phyloP scores from a whole-genome alignment of 306 rosid genomes.

The Vigna angularis region DNA sequence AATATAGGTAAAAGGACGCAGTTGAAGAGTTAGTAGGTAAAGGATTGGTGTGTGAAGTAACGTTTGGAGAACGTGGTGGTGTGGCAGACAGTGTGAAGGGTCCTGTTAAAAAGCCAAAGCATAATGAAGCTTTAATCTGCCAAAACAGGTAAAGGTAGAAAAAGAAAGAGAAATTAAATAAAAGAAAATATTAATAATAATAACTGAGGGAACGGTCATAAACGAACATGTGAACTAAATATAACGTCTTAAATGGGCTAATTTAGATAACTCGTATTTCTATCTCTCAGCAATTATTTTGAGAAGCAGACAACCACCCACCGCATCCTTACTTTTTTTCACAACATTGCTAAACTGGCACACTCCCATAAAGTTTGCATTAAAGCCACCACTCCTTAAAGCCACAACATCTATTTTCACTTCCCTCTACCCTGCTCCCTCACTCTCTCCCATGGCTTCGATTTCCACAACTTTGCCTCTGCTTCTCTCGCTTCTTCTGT shows the following conservation, averaged over 20 bases:
- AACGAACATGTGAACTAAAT: conserved; percentile 50
- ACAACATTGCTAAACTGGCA: conserved; percentile 19
- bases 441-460: conserved; percentile 30
- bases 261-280: not conserved
- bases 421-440: not conserved
- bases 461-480: not conserved
- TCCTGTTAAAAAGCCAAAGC: not conserved
- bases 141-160: not conserved
- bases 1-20: not conserved
- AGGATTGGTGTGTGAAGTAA: conserved; percentile 38
- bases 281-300: conserved; percentile 53
- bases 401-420: not conserved
- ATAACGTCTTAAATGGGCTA: not conserved
- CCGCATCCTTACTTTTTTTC: conserved; percentile 38
- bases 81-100: conserved; percentile 31
- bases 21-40: conserved; percentile 48
- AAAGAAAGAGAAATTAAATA: not conserved
- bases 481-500: conserved; percentile 13
- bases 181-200: not conserved
- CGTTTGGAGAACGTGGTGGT: conserved; percentile 24
- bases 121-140: not conserved
- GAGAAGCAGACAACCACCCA: conserved; percentile 58
- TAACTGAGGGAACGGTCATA: no score
- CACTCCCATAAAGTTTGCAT: not conserved
- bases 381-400: not conserved